Evolutionary conservation across 345 rosid species (phyloP), one percentile per base, ranked within the genome.

Genomic region (Euclidium syriacum): DNA sequence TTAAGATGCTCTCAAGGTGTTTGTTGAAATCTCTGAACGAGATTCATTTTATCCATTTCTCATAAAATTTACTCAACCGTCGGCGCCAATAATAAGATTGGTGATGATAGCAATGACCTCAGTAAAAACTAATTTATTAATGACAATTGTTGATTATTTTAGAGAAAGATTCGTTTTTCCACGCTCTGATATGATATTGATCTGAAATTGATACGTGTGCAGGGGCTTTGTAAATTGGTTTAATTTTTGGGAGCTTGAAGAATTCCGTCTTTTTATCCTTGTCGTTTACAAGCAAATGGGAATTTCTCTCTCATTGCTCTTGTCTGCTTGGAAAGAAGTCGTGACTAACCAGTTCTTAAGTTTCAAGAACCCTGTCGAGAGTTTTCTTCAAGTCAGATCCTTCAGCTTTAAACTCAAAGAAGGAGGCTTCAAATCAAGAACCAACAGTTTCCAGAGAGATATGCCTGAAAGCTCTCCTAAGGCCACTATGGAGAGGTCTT

Each of bases 261-360:
- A 51, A 58, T 36, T 22, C 43, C 24, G 19, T 30, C 33, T 23
- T 47, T 32, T 19, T 46, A 9, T 8, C 50, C 20, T 1, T 22
- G 29, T 46, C 56, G 43, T 42, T 70, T 50, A 20, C n/a, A 24
- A 73, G 48, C 34, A 52, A 22, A 82, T 85, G 91, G 87, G 87
- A 1, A 68, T 76, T 34, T 82, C 81, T 49, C 63, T 80, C 34
- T 78, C 85, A 18, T 22, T 77, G 2, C 75, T 78, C 49, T 53
- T 78, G 18, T 65, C 85, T 10, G 71, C 73, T 17, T 75, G 85
- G 80, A 70, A 41, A 30, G 76, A 75, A 52, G 52, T 84, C 26
- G 56, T 71, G n/a, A 54, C 62, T 4, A 74, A 56, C 5, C 75
- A 58, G 17, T 73, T 67, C 50, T 46, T 30, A 27, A 44, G 64